Base-by-base conservation (phyloP, 176 grass and related monocot genomes). In the Ensete glaucum region DNA sequence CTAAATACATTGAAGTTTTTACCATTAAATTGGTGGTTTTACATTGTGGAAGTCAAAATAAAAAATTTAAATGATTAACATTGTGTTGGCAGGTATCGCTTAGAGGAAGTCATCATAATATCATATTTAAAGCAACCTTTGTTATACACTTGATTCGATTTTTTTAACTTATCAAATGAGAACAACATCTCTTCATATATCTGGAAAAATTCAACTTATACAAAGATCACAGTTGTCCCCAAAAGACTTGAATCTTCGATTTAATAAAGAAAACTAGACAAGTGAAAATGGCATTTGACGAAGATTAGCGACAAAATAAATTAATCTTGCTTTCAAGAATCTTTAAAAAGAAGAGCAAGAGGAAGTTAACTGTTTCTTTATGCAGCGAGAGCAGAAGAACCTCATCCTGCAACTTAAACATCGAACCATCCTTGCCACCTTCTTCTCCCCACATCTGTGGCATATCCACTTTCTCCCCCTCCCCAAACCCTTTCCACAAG, bases 301-400 rank as follows among this genome's bases (percentile, higher is more conserved):
- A 11, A 21, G 5, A 52, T 71, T 50, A 71, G 16, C 9, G 24
- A 34, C 27, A 17, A 68, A 34, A 43, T 43, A 25, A 34, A 13
- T 3, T 15, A 72, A 53, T 52, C 19, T 72, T 1, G 10, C 1
- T 8, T 76, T 50, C 50, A 78, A 20, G 8, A 55, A 26, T 52
- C 5, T 1, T 17, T 52, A 25, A 26, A 20, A 26, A 16, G 54
- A 59, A 60, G n/a, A 22, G 25, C n/a, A 62, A 62, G 14, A 58
- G 24, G 21, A 53, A 72, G 50, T 57, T 76, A 95, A 91, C 96
- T 92, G 34, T 84, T 89, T 91, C 51, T 82, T 91, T 80, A 89
- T 81, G 87, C 91, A 99, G 64, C 84, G 83, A 64, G 86, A 87
- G 79, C 88, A 99, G 81, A 99, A 99, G 83, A 80, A 84, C 62